Conservation (phyloP, 768 basidiomycete species). For the Auriscalpium orientale region DNA sequence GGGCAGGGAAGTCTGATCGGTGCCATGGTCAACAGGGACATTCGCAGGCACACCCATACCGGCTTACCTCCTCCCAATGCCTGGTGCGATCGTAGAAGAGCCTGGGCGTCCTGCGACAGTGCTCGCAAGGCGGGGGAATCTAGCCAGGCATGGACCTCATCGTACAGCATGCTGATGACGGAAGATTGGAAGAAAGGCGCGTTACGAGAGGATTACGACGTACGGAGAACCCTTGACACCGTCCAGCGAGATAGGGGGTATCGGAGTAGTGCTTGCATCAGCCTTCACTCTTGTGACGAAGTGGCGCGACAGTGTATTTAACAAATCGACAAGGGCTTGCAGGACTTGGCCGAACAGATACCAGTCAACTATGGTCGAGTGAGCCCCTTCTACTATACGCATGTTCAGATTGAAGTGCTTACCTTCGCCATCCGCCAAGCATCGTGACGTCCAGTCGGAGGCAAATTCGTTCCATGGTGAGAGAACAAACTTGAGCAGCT, state of each 20-base stretch:
- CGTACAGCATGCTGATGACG: constrained; percentile 4
- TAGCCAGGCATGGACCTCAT: constrained; percentile 9
- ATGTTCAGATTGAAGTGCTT: constrained; percentile 16
- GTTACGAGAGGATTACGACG: neutral
- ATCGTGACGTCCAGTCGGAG: constrained; percentile 13
- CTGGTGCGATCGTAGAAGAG: constrained; percentile 7
- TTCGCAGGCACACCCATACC: neutral
- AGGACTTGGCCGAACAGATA: constrained; percentile 39
- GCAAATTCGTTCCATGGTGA: constrained; percentile 10
- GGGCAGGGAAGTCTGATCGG: constrained; percentile 8
- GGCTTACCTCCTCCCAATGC: constrained; percentile 4
- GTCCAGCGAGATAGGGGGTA: constrained; percentile 9
- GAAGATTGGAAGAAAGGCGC: neutral
- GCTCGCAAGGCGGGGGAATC: constrained; percentile 8
- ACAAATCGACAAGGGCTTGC: constrained; percentile 30
- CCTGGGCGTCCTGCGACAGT: constrained; percentile 2
- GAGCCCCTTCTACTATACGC: too few species aligned
- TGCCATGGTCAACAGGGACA: neutral
- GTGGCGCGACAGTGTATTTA: constrained; percentile 31
- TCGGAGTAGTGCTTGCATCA: constrained; percentile 9
- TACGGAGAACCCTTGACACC: constrained; percentile 8
- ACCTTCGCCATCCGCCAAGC: constrained; percentile 37
- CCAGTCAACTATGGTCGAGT: constrained; percentile 44
- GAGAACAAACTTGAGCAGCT: constrained; percentile 3
- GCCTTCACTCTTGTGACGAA: constrained; percentile 25